Conservation (phyloP, 169 alveolate genomes). For the Hammondia hammondi region DNA sequence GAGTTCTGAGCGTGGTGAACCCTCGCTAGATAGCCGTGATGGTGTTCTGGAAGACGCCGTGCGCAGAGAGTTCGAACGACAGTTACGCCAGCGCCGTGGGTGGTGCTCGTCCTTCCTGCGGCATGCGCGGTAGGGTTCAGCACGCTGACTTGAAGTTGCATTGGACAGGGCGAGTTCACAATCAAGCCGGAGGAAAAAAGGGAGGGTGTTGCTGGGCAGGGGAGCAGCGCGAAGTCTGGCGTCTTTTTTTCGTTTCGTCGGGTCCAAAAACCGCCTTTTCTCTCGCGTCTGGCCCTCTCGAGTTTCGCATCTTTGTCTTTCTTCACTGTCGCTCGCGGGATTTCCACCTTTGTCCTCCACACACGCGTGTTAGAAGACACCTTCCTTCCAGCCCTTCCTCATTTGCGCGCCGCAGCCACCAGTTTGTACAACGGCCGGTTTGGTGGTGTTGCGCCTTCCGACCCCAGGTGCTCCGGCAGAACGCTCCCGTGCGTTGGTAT, state of each 20-base stretch:
- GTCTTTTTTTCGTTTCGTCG: too few relatives aligned
- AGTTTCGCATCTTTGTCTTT: not conserved
- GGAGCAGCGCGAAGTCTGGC: not conserved
- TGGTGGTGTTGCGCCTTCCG: not conserved
- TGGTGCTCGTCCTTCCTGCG: not conserved
- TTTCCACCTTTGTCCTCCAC: not conserved
- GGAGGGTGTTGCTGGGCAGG: conserved; percentile 1
- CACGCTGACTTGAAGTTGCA: not conserved
- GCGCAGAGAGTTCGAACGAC: too few relatives aligned
- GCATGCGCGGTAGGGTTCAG: not conserved
- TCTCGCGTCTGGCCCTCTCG: not conserved
- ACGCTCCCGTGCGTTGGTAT: not conserved
- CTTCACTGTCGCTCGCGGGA: not conserved
- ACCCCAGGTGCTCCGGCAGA: not conserved
- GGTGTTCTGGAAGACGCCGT: too few relatives aligned
- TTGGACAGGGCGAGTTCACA: not conserved
- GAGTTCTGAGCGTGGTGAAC: too few relatives aligned
- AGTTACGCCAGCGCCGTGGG: too few relatives aligned
- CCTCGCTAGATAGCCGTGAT: too few relatives aligned
- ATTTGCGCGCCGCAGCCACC: conserved; percentile 1
- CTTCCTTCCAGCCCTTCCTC: not conserved
- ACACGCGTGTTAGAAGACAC: not conserved
- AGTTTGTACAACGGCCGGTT: not conserved
- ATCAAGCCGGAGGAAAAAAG: not conserved
- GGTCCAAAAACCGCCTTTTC: not conserved